Base-by-base conservation (phyloP, 2,329 filamentous ascomycete genomes). In the Chrysosporium keratinophilum region DNA sequence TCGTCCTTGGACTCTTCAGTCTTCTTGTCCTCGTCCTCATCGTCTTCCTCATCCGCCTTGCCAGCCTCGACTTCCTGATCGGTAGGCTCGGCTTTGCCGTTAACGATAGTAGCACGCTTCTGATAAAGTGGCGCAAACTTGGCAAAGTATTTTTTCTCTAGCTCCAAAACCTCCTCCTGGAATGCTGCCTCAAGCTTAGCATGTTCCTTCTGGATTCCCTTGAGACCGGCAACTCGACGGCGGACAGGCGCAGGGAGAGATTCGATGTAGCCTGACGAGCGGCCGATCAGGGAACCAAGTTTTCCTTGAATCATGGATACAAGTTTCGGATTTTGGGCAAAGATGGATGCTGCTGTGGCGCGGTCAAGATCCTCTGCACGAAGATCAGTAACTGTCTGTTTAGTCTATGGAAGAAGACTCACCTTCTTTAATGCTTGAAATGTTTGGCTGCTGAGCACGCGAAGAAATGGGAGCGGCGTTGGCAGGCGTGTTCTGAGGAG, bases 71-170 rank as follows among this genome's bases (percentile, higher is more conserved):
- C 76, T 72, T 97, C 89, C 37, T 84, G 82, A 54, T 94, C 87
- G 57, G 86, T 88, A 31, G 93, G 93, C 76, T 98, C 93, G 57
- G 76, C 71, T 59, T 76, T 75, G 63, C 93, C 93, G 74, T 96
- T 97, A 72, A 98, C 79, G 64, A 98, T 97, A 64, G 84, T 80
- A 58, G 90, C 82, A 72, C 93, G 90, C 79, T 93, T 93, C 79
- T 96, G 78, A 76, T 98, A 98, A 48, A 98, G 82, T 57, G 93
- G 93, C 52, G 88, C 95, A 76, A 96, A 98, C 76, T 97, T 97
- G 75, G 87, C 88, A 65, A 97, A 97, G 75, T 95, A 98, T 77
- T 96, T 96, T 82, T 98, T 98, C 80, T 98, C 93, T 28, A 98
- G 82, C 73, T 96, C 85, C 56, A 98, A 81, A 58, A 98, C 90